Base-by-base conservation (phyloP, 1,284 basidiomycete species). In the Inonotus hispidus region DNA sequence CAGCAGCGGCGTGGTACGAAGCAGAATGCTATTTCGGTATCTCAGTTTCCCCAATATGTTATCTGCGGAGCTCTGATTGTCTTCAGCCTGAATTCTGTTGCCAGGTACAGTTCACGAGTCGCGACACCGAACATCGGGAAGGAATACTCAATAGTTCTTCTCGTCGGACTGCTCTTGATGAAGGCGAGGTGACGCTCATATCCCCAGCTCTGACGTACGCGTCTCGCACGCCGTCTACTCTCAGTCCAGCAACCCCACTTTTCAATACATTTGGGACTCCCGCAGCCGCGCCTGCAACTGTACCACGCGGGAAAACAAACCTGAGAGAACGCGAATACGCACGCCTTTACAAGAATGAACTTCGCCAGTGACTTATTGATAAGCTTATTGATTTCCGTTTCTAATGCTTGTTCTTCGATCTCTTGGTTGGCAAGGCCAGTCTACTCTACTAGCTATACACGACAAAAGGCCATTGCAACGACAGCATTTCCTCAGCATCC, bases 221-320 rank as follows among this genome's bases (percentile, higher is more conserved):
- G 13, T 80, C 80, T 45, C 78, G 82, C 58, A 80, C 83, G 25
- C 79, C 82, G 4, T 80, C 80, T 38, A 83, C 81, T n/a, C 72
- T 85, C 57, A 85, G 83, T 66, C 83, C 83, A 16, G 79, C 81
- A 5, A 85, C 83, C 11, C 83, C 83, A 3, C 84, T 83, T 71
- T 82, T 84, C 75, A 76, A 54, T n/a, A 53, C 62, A 13, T 63
- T 63, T 45, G 55, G 54, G 16, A 63, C 62, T 16, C 62, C 62
- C 8, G 62, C 62, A 19, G 55, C 62, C 6, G 62, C 54, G 4
- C 62, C 62, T 10, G 62, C 62, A 16, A 60, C 58, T 25, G 47
- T 63, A 7, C 58, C 62, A 1, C 50, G 47, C 14, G 41, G 58
- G 6, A 63, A 60, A 38, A 25, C 27, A 37, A 55, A 32, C 27